Evolutionary conservation across 371 early-diverging fungal genomes (phyloP), one percentile per base, ranked within the genome.

Genomic region (Mortierella sp.): DNA sequence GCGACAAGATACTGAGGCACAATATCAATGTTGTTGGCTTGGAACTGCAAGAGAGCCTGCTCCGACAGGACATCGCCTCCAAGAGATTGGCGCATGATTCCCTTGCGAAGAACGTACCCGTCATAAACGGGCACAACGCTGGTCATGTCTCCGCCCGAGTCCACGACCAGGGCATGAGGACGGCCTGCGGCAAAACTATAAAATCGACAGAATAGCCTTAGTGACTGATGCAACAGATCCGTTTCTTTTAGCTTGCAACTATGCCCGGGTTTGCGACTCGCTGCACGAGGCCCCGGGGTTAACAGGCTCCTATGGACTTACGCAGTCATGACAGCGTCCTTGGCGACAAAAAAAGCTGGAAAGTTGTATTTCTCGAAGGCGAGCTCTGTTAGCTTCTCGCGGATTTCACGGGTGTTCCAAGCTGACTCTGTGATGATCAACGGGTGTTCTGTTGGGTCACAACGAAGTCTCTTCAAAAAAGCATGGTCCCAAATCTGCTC

Each of bases 71-170:
- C 79, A 66, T 97, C 90, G 39, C 97, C 98, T 43, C 90, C 98
- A 30, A 95, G 60, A 2, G 88, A 78, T 63, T 93, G 92, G 46
- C 90, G 88, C 67, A 87, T 80, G 17, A 96, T 86, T 17, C 88
- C 95, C 84, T 97, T 96, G 52, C 94, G 93, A 43, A 99, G 75
- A 4, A 94, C 94, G 76, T 93, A 97, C 31, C 99, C 99, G 64
- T 99, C 99, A 70, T 88, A 93, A 0, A 99, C 98, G 19, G 99
- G 98, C 0, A 94, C 93, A 4, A 91, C 97, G 67, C 93, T 93
- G 3, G 97, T 94, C 53, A 81, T 82, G 30, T 90, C 86, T 58
- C 90, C 95, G 12, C 99, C 99, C 14, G 93, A 92, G 71, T 97
- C 97, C 51, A 99, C 72, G 30, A 99, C 96, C 32, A 99, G 83